These are phyloP conservation scores for Aspergillus affinis DNA, from an alignment of 495 filamentous ascomycete species.

Conservation along the genomic window DNA sequence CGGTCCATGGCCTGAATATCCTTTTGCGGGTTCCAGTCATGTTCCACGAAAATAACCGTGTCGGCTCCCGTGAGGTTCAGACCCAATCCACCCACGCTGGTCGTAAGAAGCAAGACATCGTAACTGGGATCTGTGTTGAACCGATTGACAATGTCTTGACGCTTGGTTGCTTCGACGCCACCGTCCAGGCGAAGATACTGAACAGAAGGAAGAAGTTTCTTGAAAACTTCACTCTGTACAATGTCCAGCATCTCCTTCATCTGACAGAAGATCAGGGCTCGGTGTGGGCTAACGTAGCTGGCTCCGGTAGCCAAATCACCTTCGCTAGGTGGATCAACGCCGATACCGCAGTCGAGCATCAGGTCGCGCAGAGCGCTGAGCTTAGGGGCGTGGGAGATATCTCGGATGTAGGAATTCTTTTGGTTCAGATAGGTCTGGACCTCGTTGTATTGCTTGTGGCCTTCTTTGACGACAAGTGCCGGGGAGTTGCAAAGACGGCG, in stretches of 20 bases:
- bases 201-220: constrained; percentile 79
- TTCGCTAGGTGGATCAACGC: constrained; percentile 55
- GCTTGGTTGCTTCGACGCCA: constrained; percentile 80
- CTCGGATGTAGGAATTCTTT: constrained; percentile 72
- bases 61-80: constrained; percentile 96
- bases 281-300: constrained; percentile 87
- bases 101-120: constrained; percentile 89
- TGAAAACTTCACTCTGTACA: constrained; percentile 88
- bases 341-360: constrained; percentile 93
- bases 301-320: constrained; percentile 63
- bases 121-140: constrained; percentile 98
- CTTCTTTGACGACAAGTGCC: constrained; percentile 89
- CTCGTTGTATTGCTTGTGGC: constrained; percentile 85
- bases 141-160: constrained; percentile 95
- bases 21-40: constrained; percentile 99
- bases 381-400: constrained; percentile 88
- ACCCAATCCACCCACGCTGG: constrained; percentile 89
- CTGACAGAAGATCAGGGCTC: constrained; percentile 96
- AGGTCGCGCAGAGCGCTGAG: constrained; percentile 85
- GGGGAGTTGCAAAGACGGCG: constrained; percentile 98
- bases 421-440: constrained; percentile 70
- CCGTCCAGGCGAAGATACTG: constrained; percentile 91
- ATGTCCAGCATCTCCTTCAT: constrained; percentile 99
- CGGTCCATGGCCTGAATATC: constrained; percentile 99
- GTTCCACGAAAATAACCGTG: constrained; percentile 98